Evolutionary conservation across 2,329 filamentous ascomycete species (phyloP), one percentile per base, ranked within the genome.

Genomic region (Verticillium klebahnii): DNA sequence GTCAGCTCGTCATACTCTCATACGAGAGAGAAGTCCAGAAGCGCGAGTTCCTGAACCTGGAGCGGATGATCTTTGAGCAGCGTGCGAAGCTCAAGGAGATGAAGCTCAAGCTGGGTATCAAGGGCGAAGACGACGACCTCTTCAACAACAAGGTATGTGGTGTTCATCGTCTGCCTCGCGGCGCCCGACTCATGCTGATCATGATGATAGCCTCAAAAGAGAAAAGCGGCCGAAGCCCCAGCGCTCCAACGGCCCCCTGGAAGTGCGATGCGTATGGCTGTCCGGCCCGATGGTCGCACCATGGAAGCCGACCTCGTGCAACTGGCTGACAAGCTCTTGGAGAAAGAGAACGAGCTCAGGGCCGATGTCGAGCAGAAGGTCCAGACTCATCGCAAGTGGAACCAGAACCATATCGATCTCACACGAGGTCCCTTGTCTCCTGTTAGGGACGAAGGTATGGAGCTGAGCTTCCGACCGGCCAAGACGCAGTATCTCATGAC

Each of bases 91-190:
- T 98, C 68, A 96, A 96, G 81, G 88, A 94, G 67, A 88, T 90
- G 75, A 98, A 98, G 82, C 82, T 91, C 72, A 90, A 90, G 71
- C 85, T 97, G 66, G 88, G 89, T 69, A 94, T 98, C 81, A 96
- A 95, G 78, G 89, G 87, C 68, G 91, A 96, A 70, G 95, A 98
- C 71, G 94, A 98, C 70, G 93, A 97, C 73, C 85, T 97, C 70
- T 89, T 97, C 79, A 96, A 96, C 78, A 91, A 95, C 75, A 96
- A 95, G 86, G 91, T 94, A 81, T 75, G 65, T 70, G 59, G 23
- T 64, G n/a, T 14, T n/a, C 36, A 61, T 63, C 62, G 39, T 3
- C 14, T 67, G 76, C 72, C 73, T 74, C 58, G 72, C 39, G 69
- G 72, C 39, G 69, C 70, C 36, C 74, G 4, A 77, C 64, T 69